Evolutionary conservation across 1,284 basidiomycete genomes (phyloP), one percentile per base, ranked within the genome.

Genomic region (Schizophyllum commune): DNA sequence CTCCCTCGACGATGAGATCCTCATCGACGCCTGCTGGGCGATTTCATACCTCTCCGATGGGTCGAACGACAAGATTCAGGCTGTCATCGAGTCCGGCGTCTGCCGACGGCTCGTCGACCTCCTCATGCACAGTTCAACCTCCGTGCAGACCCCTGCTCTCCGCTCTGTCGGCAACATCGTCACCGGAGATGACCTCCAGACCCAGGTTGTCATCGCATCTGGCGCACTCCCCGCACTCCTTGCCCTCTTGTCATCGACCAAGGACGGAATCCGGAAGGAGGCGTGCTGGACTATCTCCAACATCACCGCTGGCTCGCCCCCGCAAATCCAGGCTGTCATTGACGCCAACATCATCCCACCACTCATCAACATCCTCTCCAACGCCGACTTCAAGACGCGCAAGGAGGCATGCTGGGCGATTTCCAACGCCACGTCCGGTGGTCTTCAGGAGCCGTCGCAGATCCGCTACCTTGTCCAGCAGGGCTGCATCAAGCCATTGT

Each of bases 391-490:
- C 84, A 98, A 98, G 82, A 98, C 97, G 57, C 91, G 94, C 76
- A 99, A 99, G 79, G 97, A 99, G 76, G 97, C 97, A 4, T 99
- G 96, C 80, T 99, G 97, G 97, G 97, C 97, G 17, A 95, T 99
- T 70, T 98, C 95, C 56, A 99, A 99, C 75, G 97, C 97, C 9
- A 99, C 97, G 47, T 97, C 94, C 56, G 97, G 97, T 65, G 97
- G 96, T 67, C 84, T 99, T 27, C 94, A 97, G 69, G 95, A 99
- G 73, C 97, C 97, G 57, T 81, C 89, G 56, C 97, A 99, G 77
- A 99, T 99, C 70, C 92, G 97, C 60, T 99, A 99, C 77, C 91
- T 99, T 62, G 97, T 99, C 64, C 83, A 85, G 32, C 96, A 99
- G 74, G 97, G 97, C 55, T 98, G 96, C 80, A 98, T 99, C 79